Evolutionary conservation across 2,329 filamentous ascomycete species (phyloP).

Genomic region (Ceratocystis cacaofunesta): DNA sequence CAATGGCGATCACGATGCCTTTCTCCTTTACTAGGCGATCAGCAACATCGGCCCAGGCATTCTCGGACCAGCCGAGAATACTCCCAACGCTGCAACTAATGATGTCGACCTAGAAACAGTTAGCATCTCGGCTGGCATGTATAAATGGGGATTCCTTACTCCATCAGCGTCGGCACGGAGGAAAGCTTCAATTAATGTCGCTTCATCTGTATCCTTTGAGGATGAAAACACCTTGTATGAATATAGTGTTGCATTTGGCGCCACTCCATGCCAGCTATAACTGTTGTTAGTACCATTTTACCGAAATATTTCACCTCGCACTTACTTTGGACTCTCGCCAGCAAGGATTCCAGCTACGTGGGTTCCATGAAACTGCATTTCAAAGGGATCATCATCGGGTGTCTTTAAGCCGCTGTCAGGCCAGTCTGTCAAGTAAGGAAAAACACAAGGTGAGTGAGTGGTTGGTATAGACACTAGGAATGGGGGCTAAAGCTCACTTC

Average conservation of each 20-base stretch:
- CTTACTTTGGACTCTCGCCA: slow-evolving; percentile 22
- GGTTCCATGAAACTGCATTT: slow-evolving; percentile 28
- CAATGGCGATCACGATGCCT: slow-evolving; percentile 35
- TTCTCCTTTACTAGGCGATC: slow-evolving; percentile 29
- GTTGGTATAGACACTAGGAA: background rate
- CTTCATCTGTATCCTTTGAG: slow-evolving; percentile 26
- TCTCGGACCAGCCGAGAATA: slow-evolving; percentile 27
- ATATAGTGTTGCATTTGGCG: slow-evolving; percentile 20
- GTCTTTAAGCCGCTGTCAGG: slow-evolving; percentile 24
- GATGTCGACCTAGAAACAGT: slow-evolving; percentile 24
- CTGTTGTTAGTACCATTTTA: background rate
- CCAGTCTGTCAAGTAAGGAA: slow-evolving; percentile 1
- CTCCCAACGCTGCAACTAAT: slow-evolving; percentile 30
- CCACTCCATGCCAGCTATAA: slow-evolving; percentile 19
- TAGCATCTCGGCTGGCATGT: background rate
- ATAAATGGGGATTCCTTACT: slow-evolving; percentile 15
- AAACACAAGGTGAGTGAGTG: background rate
- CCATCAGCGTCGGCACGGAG: slow-evolving; percentile 25
- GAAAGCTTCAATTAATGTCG: slow-evolving; percentile 25
- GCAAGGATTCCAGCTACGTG: slow-evolving; percentile 24
- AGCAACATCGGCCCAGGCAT: slow-evolving; percentile 30
- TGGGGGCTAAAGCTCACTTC: slow-evolving; percentile 1
- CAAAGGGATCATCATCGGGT: slow-evolving; percentile 32
- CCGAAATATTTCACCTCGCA: slow-evolving; percentile 28
- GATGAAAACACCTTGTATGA: slow-evolving; percentile 28